Percentiles rank a stretch among this genome's conserved stretches.
phyloP scores from a whole-genome alignment of 306 rosid species.

The Gastrolobium bilobum region DNA sequence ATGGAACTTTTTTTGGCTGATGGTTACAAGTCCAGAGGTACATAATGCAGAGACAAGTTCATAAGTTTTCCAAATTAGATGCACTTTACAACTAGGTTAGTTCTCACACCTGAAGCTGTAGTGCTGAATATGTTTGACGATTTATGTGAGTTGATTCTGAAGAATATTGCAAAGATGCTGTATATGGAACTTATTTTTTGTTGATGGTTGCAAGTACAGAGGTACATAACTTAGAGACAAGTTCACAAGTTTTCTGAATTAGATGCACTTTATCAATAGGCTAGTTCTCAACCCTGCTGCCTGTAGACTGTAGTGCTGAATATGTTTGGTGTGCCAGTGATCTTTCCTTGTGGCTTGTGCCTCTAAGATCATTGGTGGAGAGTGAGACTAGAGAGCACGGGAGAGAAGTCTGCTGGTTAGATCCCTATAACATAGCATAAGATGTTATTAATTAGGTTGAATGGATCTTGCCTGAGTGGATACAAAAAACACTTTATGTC shows the following conservation, averaged over 20 bases:
- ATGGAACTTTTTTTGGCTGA: slow-evolving; percentile 1
- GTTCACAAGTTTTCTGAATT: background rate
- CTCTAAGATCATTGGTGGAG: background rate
- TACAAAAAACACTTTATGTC: background rate
- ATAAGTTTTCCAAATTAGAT: background rate
- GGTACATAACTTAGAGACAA: background rate
- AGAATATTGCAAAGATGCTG: slow-evolving; percentile 14
- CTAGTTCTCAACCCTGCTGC: background rate
- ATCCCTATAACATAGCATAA: background rate
- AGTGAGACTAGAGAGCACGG: background rate
- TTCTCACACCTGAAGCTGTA: background rate
- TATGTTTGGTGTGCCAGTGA: background rate
- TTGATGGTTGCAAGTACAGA: background rate
- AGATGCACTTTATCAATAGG: background rate
- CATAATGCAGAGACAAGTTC: background rate
- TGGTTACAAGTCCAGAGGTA: background rate
- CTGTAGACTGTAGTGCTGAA: background rate
- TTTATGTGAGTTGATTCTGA: background rate
- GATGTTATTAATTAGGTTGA: slow-evolving; percentile 12
- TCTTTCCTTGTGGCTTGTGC: background rate
- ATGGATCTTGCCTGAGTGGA: background rate
- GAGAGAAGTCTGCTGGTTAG: slow-evolving; percentile 12
- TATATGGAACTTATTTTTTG: background rate
- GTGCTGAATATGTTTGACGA: background rate
- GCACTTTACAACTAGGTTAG: background rate